Evolutionary conservation across 140 eudicot genomes (phyloP), one percentile per base, ranked within the genome.

Genomic region (Erigeron philadelphicus): DNA sequence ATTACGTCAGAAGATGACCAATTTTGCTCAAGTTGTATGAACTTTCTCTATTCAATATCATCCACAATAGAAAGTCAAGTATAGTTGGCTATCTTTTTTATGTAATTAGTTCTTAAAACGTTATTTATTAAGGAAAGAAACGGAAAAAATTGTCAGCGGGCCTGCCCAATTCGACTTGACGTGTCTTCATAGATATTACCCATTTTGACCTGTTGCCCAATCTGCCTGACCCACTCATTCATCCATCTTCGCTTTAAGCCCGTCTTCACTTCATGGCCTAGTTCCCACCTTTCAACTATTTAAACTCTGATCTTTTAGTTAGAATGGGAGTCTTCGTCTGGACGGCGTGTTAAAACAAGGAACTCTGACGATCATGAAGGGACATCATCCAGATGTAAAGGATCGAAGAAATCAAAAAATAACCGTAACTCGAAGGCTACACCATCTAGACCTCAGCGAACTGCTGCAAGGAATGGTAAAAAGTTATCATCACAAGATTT

Each of bases 401-500:
- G 82, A 71, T 21, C 68, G 46, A 89, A 83, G 80, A 89, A 81
- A 69, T 74, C 78, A 47, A 82, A 78, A 76, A 74, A 21, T 21
- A 66, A 62, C 44, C 75, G 63, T 23, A 70, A 78, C 43, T 53
- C 76, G 9, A 91, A 78, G 77, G 78, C 70, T 9, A 72, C 77
- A 56, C 61, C 93, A 64, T 75, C 78, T 53, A 90, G 99, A 82
- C 86, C 99, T 78, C 95, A 89, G 66, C 82, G 97, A 70, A 81
- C 81, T 67, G 82, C 96, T 57, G 88, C 87, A 57, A 90, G 89
- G 52, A 85, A 83, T 57, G 88, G 86, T 43, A 58, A 67, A 66
- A 85, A 67, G 76, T 35, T 72, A 1, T 77, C 81, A 23, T 76
- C 86, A 65, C 84, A 73, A 70, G 72, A 56, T 57, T 80, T 74